A percentile compares a stretch with the other conserved stretches of the same genome.
Evolutionary conservation across 106 monocot species (phyloP).

Genomic region (Xerophyta viscosa): DNA sequence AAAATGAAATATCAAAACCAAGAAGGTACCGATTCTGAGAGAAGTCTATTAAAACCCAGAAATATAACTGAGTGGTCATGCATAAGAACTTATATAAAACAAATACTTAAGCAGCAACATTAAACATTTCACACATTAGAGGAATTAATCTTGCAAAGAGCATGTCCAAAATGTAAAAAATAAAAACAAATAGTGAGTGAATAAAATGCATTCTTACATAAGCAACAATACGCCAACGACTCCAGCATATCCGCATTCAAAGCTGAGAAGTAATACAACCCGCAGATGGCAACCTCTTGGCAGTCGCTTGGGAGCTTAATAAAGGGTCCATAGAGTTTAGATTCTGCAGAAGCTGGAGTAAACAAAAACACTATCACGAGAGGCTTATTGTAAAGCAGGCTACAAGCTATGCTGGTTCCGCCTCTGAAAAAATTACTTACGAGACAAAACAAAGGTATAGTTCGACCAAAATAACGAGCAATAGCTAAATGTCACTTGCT

Average conservation of each 20-base stretch:
- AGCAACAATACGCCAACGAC: slow-evolving; percentile 57
- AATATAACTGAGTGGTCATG: no score
- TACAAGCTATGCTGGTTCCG: not conserved
- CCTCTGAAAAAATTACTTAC: no score
- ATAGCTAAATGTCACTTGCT: no score
- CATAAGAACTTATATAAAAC: no score
- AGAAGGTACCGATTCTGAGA: no score
- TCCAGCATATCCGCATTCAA: slow-evolving; percentile 43
- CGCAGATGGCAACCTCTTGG: slow-evolving; percentile 63
- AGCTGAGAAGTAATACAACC: slow-evolving; percentile 65
- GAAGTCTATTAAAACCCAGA: no score
- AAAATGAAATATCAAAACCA: no score
- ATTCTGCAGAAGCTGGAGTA: slow-evolving; percentile 30
- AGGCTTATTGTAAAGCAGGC: not conserved
- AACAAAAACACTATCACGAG: not conserved
- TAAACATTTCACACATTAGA: no score
- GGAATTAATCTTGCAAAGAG: not conserved
- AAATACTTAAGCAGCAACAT: no score
- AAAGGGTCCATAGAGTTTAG: slow-evolving; percentile 43
- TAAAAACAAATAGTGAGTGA: not conserved
- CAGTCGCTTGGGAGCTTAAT: slow-evolving; percentile 62
- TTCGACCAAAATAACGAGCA: no score
- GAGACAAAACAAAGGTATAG: no score
- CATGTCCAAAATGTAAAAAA: not conserved
- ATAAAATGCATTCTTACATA: slow-evolving; percentile 36